A percentile compares a stretch with the other conserved stretches of the same genome.
Conservation (phyloP, 73 alveolate genomes). For the Uronychia setigera region DNA sequence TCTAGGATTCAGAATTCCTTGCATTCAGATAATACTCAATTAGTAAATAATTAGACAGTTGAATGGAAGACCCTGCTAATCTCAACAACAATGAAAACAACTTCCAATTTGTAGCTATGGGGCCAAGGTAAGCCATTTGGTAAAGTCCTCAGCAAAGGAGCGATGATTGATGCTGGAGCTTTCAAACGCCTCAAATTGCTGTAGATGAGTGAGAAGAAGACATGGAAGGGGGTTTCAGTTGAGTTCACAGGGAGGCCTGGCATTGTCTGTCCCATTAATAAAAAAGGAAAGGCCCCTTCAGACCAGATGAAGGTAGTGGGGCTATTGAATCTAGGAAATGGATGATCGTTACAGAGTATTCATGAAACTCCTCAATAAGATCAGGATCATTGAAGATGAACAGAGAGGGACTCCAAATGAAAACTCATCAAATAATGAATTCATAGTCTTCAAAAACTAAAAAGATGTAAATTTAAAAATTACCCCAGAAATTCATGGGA, state of each 20-base stretch:
- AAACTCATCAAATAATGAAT: not conserved
- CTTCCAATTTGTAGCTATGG: no score
- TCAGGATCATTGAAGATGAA: not conserved
- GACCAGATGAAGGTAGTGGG: not conserved
- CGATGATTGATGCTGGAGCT: not conserved
- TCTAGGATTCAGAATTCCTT: no score
- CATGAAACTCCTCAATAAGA: not conserved
- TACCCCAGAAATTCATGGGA: not conserved
- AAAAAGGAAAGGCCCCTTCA: not conserved
- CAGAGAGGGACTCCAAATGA: not conserved
- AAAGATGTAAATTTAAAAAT: not conserved
- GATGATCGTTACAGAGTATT: not conserved
- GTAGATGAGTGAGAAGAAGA: slow-evolving; percentile 6
- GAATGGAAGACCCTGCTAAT: no score
- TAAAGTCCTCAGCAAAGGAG: slow-evolving; percentile 1
- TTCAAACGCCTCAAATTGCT: not conserved
- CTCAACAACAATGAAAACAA: no score
- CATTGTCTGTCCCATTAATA: not conserved
- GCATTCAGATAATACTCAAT: no score
- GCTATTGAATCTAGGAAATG: not conserved
- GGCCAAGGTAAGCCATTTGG: no score
- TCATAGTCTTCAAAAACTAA: not conserved
- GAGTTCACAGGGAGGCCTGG: slow-evolving; percentile 66
- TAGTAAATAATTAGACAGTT: no score
- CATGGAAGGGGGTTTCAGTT: slow-evolving; percentile 54